These are phyloP conservation scores for Micractinium conductrix DNA, from an alignment of 139 green algal genomes.

Conservation along the genomic window DNA sequence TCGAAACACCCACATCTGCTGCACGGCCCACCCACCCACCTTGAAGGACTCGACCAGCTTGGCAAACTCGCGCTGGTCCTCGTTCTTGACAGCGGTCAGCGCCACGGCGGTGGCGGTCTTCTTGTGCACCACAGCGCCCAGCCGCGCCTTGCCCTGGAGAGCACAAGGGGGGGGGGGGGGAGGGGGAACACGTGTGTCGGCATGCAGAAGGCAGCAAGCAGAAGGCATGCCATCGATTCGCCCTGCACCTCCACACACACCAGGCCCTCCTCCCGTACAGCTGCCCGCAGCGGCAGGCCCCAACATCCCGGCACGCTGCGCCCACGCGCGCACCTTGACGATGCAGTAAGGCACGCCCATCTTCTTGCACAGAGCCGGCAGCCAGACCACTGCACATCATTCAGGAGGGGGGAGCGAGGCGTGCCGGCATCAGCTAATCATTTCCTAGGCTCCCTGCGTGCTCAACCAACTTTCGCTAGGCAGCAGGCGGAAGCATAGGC, in stretches of 20 bases:
- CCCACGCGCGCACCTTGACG: slow-evolving; percentile 87
- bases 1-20: not conserved
- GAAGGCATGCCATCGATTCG: not conserved
- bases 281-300: not conserved
- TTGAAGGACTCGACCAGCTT: slow-evolving; percentile 98
- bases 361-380: slow-evolving; percentile 98
- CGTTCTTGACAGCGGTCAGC: slow-evolving; percentile 95
- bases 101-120: slow-evolving; percentile 96
- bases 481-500: too few relatives aligned
- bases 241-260: too few relatives aligned
- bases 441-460: too few relatives aligned
- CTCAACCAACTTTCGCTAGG: too few relatives aligned
- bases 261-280: not conserved
- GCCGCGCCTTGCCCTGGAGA: slow-evolving; percentile 87
- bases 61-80: slow-evolving; percentile 98
- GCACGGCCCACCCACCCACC: slow-evolving; percentile 49
- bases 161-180: not conserved
- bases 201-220: not conserved
- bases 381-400: slow-evolving; percentile 99
- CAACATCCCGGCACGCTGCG: not conserved
- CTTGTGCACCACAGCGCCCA: slow-evolving; percentile 97
- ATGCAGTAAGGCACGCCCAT: slow-evolving; percentile 99
- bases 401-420: too few relatives aligned
- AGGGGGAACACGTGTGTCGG: not conserved
- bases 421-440: too few relatives aligned